phyloP scores from a whole-genome alignment of 1,139 yeast genomes.

The Yamadazyma dushanensis region DNA sequence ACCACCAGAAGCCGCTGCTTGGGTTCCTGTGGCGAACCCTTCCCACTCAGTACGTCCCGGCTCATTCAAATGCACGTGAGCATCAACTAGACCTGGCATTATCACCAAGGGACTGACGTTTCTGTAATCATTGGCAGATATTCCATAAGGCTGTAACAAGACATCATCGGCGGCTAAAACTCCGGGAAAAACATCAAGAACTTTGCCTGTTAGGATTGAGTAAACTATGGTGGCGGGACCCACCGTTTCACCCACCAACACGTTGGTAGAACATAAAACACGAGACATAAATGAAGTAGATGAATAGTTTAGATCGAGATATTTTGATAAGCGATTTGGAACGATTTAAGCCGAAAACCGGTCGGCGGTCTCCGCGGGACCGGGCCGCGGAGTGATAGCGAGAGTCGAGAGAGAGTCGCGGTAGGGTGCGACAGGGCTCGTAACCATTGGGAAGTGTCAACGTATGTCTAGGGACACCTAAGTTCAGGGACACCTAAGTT shows the following conservation, averaged over 20 bases:
- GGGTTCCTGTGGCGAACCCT: constrained; percentile 90
- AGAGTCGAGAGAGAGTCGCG: too few species aligned
- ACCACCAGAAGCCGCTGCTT: constrained; percentile 92
- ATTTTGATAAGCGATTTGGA: not conserved
- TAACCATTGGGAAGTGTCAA: too few species aligned
- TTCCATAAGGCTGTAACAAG: constrained; percentile 40
- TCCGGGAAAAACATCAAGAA: constrained; percentile 44
- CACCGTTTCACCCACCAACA: constrained; percentile 52
- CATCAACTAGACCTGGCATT: constrained; percentile 89
- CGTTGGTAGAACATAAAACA: constrained; percentile 68
- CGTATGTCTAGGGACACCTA: too few species aligned
- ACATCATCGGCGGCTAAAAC: constrained; percentile 40
- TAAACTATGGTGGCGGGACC: constrained; percentile 69
- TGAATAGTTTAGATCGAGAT: constrained; percentile 1
- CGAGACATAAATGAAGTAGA: constrained; percentile 43
- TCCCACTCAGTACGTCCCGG: constrained; percentile 97
- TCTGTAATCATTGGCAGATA: constrained; percentile 40
- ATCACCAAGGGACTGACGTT: constrained; percentile 66
- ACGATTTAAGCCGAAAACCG: too few species aligned
- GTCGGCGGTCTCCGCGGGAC: too few species aligned
- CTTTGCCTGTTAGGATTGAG: constrained; percentile 64
- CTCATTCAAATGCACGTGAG: constrained; percentile 91
- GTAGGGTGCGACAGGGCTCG: too few species aligned
- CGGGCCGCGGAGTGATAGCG: too few species aligned
- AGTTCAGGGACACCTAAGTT: too few species aligned